These are phyloP conservation scores for Arachis stenosperma DNA, from an alignment of 306 rosid species.

Conservation along the genomic window DNA sequence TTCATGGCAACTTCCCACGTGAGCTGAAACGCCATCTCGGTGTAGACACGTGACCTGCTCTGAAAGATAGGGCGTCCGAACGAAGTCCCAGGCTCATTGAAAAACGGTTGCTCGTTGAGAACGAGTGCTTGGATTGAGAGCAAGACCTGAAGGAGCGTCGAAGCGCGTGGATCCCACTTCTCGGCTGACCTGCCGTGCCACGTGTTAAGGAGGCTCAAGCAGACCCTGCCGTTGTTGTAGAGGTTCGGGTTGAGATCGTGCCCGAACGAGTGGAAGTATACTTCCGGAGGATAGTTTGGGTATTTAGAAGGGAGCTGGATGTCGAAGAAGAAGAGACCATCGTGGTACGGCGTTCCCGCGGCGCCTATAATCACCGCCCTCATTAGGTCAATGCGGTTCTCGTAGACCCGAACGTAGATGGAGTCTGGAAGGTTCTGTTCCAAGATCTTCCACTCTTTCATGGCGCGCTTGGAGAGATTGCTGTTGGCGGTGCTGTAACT, in stretches of 20 bases:
- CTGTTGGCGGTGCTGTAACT: too few relatives aligned
- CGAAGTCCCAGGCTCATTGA: conserved; percentile 53
- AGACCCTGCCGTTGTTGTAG: conserved; percentile 40
- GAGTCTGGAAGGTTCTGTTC: conserved; percentile 54
- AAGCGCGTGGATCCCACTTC: conserved; percentile 51
- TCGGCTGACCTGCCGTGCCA: conserved; percentile 39
- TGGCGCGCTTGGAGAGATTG: conserved; percentile 25
- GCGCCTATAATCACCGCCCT: conserved; percentile 57
- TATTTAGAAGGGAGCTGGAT: conserved; percentile 45
- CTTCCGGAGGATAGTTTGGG: conserved; percentile 52
- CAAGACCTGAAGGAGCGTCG: conserved; percentile 59
- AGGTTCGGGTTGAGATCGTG: conserved; percentile 50
- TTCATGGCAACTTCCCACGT: conserved; percentile 32
- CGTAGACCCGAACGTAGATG: conserved; percentile 58
- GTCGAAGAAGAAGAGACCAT: conserved; percentile 67
- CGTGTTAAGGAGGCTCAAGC: conserved; percentile 69
- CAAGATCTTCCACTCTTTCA: conserved; percentile 61
- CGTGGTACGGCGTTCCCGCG: conserved; percentile 68
- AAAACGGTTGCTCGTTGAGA: conserved; percentile 59
- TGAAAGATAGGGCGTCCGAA: background rate
- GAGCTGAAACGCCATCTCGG: conserved; percentile 32
- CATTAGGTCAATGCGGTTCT: conserved; percentile 47
- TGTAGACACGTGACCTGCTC: conserved; percentile 42
- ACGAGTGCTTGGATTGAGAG: conserved; percentile 68
- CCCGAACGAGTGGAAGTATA: conserved; percentile 54